Conservation (phyloP, 805 yeast genomes). For the Hanseniaspora osmophila region DNA sequence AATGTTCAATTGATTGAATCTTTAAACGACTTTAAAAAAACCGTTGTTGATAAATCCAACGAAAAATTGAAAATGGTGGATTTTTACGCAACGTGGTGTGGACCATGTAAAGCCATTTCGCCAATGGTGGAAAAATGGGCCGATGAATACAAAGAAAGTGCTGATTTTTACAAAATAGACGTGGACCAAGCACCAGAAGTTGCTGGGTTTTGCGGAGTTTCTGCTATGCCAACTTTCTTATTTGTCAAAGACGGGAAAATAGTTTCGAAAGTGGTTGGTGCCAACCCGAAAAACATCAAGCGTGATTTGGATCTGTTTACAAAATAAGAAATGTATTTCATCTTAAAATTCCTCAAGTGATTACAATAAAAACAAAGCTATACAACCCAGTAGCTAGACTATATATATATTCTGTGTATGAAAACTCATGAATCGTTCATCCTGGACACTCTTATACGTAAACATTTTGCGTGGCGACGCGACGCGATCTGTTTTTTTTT, state of each 20-base stretch:
- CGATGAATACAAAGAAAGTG: conserved; percentile 23
- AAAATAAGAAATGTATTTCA: background rate
- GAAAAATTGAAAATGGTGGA: conserved; percentile 39
- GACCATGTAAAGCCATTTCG: conserved; percentile 62
- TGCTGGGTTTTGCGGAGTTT: conserved; percentile 45
- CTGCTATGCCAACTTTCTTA: conserved; percentile 68
- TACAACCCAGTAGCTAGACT: too few species aligned
- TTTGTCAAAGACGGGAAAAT: conserved; percentile 47
- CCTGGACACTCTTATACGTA: too few species aligned
- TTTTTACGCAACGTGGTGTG: conserved; percentile 66
- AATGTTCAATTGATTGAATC: too few species aligned
- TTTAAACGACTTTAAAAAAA: conserved; percentile 18
- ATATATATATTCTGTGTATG: too few species aligned
- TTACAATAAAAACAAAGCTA: too few species aligned
- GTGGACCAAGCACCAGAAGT: conserved; percentile 50
- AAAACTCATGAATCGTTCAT: too few species aligned
- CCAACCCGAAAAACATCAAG: conserved; percentile 27
- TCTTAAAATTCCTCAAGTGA: background rate
- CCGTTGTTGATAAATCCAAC: conserved; percentile 1
- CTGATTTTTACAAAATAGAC: conserved; percentile 54
- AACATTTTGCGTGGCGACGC: too few species aligned
- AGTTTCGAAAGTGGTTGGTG: conserved; percentile 50
- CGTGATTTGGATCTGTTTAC: conserved; percentile 3
- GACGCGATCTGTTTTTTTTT: too few species aligned
- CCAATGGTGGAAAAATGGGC: conserved; percentile 35